Evolutionary conservation across 208 protist species (phyloP).

Genomic region (Trypanosoma avium): DNA sequence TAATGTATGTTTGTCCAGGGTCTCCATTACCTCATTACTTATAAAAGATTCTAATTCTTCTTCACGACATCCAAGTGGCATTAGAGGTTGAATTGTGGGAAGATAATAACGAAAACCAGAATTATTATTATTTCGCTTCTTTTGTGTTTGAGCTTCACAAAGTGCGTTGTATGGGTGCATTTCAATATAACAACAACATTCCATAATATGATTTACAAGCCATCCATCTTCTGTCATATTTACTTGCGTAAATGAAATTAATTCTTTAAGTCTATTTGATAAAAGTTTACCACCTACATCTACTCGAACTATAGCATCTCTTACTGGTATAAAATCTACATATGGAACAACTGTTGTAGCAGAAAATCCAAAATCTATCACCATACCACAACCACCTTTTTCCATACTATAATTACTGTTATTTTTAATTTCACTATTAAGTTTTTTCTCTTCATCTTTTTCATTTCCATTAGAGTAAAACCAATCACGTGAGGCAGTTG

Average conservation of each 20-base stretch:
- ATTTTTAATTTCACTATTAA: not conserved
- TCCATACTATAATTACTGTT: not conserved
- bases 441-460: not conserved
- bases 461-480: not conserved
- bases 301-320: slow-evolving; percentile 53
- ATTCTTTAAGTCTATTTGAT: slow-evolving; percentile 76
- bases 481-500: slow-evolving; percentile 18
- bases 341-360: slow-evolving; percentile 72
- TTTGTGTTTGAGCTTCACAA: slow-evolving; percentile 5
- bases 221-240: slow-evolving; percentile 81
- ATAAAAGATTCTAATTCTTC: slow-evolving; percentile 39
- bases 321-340: slow-evolving; percentile 64
- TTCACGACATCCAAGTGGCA: slow-evolving; percentile 63
- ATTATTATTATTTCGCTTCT: not conserved
- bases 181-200: slow-evolving; percentile 57
- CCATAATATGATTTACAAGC: slow-evolving; percentile 84
- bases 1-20: slow-evolving; percentile 24
- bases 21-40: slow-evolving; percentile 18
- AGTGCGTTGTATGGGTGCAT: slow-evolving; percentile 10
- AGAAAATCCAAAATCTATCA: slow-evolving; percentile 84
- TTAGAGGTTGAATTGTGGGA: slow-evolving; percentile 60
- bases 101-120: slow-evolving; percentile 56
- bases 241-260: slow-evolving; percentile 74
- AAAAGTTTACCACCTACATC: slow-evolving; percentile 82
- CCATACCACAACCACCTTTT: slow-evolving; percentile 33